A percentile compares a stretch with the other conserved stretches of the same genome.
Evolutionary conservation across 2,329 filamentous ascomycete genomes (phyloP).

Genomic region (Trichoderma sp.): DNA sequence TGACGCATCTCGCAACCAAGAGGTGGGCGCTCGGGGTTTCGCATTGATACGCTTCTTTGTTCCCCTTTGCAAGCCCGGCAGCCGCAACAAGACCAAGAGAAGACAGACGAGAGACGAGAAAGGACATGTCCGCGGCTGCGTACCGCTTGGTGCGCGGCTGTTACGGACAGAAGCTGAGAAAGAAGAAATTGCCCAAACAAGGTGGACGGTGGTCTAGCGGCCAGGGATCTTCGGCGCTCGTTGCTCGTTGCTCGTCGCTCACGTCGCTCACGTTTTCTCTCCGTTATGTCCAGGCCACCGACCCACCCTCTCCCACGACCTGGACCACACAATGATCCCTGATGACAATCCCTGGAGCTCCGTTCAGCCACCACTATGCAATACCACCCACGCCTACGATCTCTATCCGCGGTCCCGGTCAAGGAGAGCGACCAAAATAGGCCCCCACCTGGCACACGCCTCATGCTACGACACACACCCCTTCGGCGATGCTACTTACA

Average conservation of each 20-base stretch:
- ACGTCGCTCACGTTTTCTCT: constrained; percentile 25
- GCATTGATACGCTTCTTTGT: neutral
- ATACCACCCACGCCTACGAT: constrained; percentile 25
- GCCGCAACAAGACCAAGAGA: neutral
- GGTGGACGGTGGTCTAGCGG: constrained; percentile 17
- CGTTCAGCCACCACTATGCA: constrained; percentile 19
- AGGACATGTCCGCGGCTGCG: neutral
- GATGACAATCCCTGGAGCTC: constrained; percentile 35
- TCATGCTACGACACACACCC: neutral
- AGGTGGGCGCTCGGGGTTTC: neutral
- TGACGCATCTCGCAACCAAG: neutral
- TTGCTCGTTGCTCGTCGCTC: constrained; percentile 18
- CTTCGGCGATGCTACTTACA: neutral
- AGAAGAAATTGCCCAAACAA: constrained; percentile 18
- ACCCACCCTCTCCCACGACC: constrained; percentile 22
- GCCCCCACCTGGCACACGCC: constrained; percentile 6
- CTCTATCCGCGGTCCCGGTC: constrained; percentile 26
- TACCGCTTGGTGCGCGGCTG: neutral
- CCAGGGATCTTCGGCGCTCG: constrained; percentile 18
- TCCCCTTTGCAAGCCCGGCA: neutral
- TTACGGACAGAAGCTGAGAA: constrained; percentile 19
- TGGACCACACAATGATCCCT: constrained; percentile 27
- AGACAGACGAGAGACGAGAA: neutral
- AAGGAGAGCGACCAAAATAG: constrained; percentile 22
- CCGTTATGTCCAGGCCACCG: constrained; percentile 25